Base-by-base conservation (phyloP, 129 eudicot species). In the Silybum marianum region DNA sequence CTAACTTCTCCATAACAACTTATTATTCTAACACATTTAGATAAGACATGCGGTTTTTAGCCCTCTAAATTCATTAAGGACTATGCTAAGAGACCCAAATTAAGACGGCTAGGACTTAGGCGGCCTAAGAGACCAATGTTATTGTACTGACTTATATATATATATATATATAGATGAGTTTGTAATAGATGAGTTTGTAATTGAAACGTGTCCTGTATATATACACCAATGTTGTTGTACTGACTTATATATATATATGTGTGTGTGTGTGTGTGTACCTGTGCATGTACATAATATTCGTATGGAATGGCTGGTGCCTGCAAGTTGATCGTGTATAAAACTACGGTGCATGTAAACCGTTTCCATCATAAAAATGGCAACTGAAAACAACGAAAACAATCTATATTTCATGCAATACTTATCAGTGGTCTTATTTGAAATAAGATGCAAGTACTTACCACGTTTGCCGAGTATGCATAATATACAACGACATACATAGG, bases 361-460 rank as follows among this genome's bases (percentile, higher is more conserved):
- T 83, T 83, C 86, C 86, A 83, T 77, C 86, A 48, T 83, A 83
- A 60, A 24, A 76, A 24, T 12, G 86, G 86, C 48, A 83, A 58
- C 82, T 83, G 77, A 19, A 76, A 69, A 7, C 42, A 38, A 12
- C 54, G 5, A 12, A 2, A 44, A 44, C 13, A 5, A 44, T 12
- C 0, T 44, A 11, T 44, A 44, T 44, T 42, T 10, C 3, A 10
- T 44, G 54, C 4, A 2, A 44, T 72, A 34, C 10, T 7, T 2
- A 2, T 7, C 22, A 25, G 9, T 19, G 30, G 21, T 19, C 11
- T 24, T 14, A 25, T 2, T 14, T 66, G 39, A 39, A 8, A 1
- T 21, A 30, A 13, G 8, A 4, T 66, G 1, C n/a, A 46, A 19
- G 3, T 38, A 76, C 77, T 39, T 16, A 83, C 85, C 81, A 82